A percentile compares a stretch with the other conserved stretches of the same genome.
Evolutionary conservation across 2,329 filamentous ascomycete genomes (phyloP).

Genomic region (Bretziella fagacearum): DNA sequence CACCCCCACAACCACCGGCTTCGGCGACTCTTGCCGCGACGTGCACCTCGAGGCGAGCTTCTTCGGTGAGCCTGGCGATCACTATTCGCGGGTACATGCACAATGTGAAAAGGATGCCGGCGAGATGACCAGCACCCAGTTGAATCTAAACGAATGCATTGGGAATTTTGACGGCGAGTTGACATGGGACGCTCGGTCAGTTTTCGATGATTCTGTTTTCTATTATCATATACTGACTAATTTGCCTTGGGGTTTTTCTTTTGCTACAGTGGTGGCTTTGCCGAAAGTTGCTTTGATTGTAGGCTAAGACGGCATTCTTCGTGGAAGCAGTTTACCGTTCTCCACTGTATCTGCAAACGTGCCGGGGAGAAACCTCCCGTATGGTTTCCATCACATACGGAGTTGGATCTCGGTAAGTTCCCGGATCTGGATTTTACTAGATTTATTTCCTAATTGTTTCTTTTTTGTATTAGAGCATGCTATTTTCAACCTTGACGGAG

Average conservation of each 20-base stretch:
- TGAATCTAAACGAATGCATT: slow-evolving; percentile 6
- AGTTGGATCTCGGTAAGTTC: slow-evolving; percentile 13
- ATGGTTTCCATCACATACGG: slow-evolving; percentile 13
- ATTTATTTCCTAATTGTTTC: neutral
- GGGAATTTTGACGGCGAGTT: slow-evolving; percentile 14
- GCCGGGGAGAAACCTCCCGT: slow-evolving; percentile 9
- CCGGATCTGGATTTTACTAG: too few relatives aligned
- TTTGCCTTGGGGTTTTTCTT: too few relatives aligned
- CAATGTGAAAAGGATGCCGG: slow-evolving; percentile 4
- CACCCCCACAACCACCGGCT: neutral
- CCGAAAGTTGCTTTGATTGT: slow-evolving; percentile 11
- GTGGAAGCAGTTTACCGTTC: slow-evolving; percentile 11
- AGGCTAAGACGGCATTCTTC: slow-evolving; percentile 10
- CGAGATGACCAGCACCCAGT: neutral
- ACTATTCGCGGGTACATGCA: slow-evolving; percentile 9
- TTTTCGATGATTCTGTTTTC: neutral
- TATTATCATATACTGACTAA: neutral
- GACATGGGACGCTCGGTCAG: slow-evolving; percentile 13
- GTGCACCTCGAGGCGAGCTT: slow-evolving; percentile 7
- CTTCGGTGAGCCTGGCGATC: slow-evolving; percentile 7
- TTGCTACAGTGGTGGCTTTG: slow-evolving; percentile 13
- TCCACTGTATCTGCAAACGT: slow-evolving; percentile 13
- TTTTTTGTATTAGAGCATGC: neutral
- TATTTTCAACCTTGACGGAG: slow-evolving; percentile 9
- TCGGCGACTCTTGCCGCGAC: slow-evolving; percentile 7